Base-by-base conservation (phyloP, 192 early-diverging fungal genomes). In the Dispira parvispora region DNA sequence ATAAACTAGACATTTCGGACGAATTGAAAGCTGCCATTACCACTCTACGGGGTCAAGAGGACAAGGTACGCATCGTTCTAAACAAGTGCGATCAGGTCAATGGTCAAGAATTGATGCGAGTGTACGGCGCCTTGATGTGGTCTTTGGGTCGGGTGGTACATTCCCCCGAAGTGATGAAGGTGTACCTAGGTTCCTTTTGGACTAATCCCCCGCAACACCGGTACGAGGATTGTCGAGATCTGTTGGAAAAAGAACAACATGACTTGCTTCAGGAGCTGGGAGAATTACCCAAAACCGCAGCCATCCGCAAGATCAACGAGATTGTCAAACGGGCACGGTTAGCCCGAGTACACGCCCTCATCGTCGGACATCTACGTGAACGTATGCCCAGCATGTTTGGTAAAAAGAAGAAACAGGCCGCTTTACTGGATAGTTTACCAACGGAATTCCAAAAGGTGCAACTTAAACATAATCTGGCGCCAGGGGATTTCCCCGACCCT, bases 101-200 rank as follows among this genome's bases (percentile, higher is more conserved):
- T 67, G 82, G 83, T 60, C 89, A 91, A 66, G 84, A 94, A 69
- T 69, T 92, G 63, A 88, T 92, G 85, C 75, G 90, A 26, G 89
- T 93, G 62, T 90, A 93, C 69, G 91, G 91, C 54, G 89, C 90
- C 3, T 73, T 94, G 71, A 94, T 94, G 91, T 94, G 88, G 88
- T 86, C 87, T 21, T 75, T 94, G 11, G 91, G 90, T 20, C 88
- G 86, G 69, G 88, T 92, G 11, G 78, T 94, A 20, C 79, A 85
- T 47, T 91, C 87, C 2, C 90, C 91, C 13, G 90, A 94, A 70
- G 91, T 94, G 53, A 82, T 83, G 70, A 76, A 88, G 9, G 91
- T 94, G n/a, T 92, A 85, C 64, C 66, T 86, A 46, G 81, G 86
- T 20, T 86, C 82, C 13, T 91, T 91, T 68, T 90, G 90, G 90